These are phyloP conservation scores for Ogataea pilisensis DNA, from an alignment of 805 yeast genomes.

Conservation along the genomic window DNA sequence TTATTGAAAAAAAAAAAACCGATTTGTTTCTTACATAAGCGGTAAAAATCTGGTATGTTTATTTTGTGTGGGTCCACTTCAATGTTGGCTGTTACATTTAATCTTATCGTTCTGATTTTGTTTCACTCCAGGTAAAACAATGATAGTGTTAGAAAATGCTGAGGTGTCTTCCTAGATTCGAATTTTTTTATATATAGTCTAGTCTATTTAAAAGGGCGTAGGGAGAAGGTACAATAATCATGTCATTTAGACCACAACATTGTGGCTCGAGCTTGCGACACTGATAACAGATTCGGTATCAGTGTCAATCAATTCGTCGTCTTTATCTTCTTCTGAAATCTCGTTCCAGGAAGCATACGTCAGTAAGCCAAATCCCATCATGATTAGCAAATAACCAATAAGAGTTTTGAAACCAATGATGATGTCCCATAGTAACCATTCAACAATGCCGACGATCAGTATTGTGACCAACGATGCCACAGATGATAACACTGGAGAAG, in stretches of 20 bases:
- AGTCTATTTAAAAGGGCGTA: too few relatives aligned
- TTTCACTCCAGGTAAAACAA: too few relatives aligned
- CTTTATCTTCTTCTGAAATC: conserved; percentile 39
- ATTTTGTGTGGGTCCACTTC: too few relatives aligned
- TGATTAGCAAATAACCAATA: conserved; percentile 64
- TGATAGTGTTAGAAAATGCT: too few relatives aligned
- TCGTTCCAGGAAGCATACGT: conserved; percentile 65
- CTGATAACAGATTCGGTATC: conserved; percentile 31
- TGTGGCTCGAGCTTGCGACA: not conserved
- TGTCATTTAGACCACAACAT: not conserved
- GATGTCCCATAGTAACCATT: conserved; percentile 64
- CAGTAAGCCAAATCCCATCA: conserved; percentile 64
- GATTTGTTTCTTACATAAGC: too few relatives aligned
- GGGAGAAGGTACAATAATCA: too few relatives aligned
- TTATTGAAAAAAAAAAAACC: too few relatives aligned
- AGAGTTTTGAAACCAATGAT: conserved; percentile 52
- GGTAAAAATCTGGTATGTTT: too few relatives aligned
- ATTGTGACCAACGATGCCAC: conserved; percentile 64
- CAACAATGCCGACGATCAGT: conserved; percentile 72
- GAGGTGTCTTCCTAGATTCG: too few relatives aligned
- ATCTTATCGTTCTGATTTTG: too few relatives aligned
- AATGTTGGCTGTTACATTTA: too few relatives aligned
- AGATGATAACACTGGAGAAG: conserved; percentile 79
- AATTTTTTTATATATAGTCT: too few relatives aligned
- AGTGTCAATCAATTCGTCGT: conserved; percentile 31